phyloP scores from a whole-genome alignment of 2,329 filamentous ascomycete species.

The Corynespora cassiicola region DNA sequence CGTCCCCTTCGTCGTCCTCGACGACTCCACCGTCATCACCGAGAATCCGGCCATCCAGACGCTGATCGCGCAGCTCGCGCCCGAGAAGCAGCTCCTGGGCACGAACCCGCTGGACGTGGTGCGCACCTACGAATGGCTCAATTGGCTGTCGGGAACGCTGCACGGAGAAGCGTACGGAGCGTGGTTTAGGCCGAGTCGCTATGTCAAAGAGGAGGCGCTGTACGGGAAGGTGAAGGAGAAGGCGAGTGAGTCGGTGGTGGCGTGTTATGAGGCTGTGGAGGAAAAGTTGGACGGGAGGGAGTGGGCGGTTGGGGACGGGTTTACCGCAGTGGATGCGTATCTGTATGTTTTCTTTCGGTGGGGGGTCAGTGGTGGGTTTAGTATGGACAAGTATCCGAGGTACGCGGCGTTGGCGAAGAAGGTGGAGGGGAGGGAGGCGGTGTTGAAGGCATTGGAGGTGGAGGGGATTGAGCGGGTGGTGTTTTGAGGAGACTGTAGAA shows the following conservation, averaged over 20 bases:
- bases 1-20: slow-evolving; percentile 25
- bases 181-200: slow-evolving; percentile 21
- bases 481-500: not conserved
- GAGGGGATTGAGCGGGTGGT: not conserved
- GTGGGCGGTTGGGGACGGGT: slow-evolving; percentile 22
- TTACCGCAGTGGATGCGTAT: slow-evolving; percentile 26
- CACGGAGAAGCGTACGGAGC: slow-evolving; percentile 23
- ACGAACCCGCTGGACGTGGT: slow-evolving; percentile 18
- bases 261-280: slow-evolving; percentile 19
- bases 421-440: slow-evolving; percentile 16
- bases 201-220: slow-evolving; percentile 13
- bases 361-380: too few relatives aligned
- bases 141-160: slow-evolving; percentile 23
- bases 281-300: slow-evolving; percentile 15
- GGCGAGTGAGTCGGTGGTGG: slow-evolving; percentile 8
- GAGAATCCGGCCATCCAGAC: slow-evolving; percentile 26
- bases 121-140: slow-evolving; percentile 26
- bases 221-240: slow-evolving; percentile 12
- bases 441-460: slow-evolving; percentile 7
- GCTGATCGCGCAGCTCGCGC: slow-evolving; percentile 19
- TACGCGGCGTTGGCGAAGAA: slow-evolving; percentile 16
- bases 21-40: slow-evolving; percentile 26
- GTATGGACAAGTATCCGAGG: slow-evolving; percentile 17
- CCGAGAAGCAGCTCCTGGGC: slow-evolving; percentile 22
- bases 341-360: slow-evolving; percentile 28